Conservation (phyloP, 179 eudicot genomes). For the Silene coronaria region DNA sequence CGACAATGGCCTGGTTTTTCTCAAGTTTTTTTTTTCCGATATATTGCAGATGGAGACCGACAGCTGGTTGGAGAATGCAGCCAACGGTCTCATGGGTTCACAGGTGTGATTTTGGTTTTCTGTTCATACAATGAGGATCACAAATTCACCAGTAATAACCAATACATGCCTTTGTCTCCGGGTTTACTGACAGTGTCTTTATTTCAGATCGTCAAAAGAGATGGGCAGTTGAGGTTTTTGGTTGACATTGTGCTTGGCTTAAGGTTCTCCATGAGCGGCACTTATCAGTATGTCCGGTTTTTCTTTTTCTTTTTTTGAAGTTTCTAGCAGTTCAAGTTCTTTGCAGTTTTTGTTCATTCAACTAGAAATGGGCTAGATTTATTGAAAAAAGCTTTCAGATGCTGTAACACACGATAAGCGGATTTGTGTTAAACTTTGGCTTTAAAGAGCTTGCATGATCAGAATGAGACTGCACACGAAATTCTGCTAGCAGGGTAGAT, state of each 20-base stretch:
- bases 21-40: neutral
- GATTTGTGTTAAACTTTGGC: too few relatives aligned
- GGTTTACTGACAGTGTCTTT: neutral
- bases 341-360: neutral
- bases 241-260: conserved; percentile 73
- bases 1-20: neutral
- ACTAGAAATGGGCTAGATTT: neutral
- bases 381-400: neutral
- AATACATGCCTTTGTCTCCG: conserved; percentile 3
- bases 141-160: neutral
- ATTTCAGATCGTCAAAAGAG: conserved; percentile 55
- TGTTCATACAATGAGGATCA: neutral
- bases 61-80: conserved; percentile 98
- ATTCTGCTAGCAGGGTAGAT: too few relatives aligned
- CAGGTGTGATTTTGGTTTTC: conserved; percentile 57
- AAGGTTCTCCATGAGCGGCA: conserved; percentile 87
- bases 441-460: too few relatives aligned
- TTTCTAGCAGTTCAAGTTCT: neutral
- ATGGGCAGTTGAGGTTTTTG: conserved; percentile 66
- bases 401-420: too few relatives aligned
- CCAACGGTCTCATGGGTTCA: conserved; percentile 91
- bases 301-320: too few relatives aligned
- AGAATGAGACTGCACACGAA: too few relatives aligned
- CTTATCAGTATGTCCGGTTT: conserved; percentile 57
- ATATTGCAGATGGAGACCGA: conserved; percentile 75